phyloP scores from a whole-genome alignment of 2,329 filamentous ascomycete species.

The Aspergillus pseudoviridinutans region DNA sequence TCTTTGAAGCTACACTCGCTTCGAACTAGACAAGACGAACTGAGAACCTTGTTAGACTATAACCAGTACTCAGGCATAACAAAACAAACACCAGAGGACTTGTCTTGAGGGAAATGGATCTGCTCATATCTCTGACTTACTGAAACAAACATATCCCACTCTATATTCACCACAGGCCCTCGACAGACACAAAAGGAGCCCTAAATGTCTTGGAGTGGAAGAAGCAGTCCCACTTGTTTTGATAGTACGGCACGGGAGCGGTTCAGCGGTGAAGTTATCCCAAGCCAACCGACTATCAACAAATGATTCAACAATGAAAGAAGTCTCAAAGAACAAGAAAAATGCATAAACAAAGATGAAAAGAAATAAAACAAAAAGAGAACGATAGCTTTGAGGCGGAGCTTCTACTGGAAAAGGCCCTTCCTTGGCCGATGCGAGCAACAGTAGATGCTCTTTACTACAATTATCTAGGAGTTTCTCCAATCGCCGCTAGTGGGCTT shows the following conservation, averaged over 20 bases:
- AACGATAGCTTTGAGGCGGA: neutral
- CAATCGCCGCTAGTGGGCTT: neutral
- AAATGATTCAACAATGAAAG: neutral
- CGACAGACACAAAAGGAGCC: neutral
- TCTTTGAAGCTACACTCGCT: neutral
- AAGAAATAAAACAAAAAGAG: neutral
- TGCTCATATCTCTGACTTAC: neutral
- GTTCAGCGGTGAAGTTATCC: neutral
- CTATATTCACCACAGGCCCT: neutral
- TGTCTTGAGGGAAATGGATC: neutral
- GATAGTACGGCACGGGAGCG: neutral
- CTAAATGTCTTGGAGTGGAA: neutral
- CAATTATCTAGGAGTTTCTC: neutral
- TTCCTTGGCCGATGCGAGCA: neutral
- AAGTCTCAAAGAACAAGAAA: neutral
- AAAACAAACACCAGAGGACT: neutral
- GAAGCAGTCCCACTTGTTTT: neutral
- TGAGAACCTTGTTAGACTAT: neutral
- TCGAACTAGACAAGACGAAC: neutral
- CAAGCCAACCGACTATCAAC: neutral
- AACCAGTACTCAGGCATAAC: neutral
- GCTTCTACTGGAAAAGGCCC: neutral
- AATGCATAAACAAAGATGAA: neutral
- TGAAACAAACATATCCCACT: neutral
- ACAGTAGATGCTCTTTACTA: neutral